Base-by-base conservation (phyloP, 371 early-diverging fungal genomes). In the Mucor saturninus region DNA sequence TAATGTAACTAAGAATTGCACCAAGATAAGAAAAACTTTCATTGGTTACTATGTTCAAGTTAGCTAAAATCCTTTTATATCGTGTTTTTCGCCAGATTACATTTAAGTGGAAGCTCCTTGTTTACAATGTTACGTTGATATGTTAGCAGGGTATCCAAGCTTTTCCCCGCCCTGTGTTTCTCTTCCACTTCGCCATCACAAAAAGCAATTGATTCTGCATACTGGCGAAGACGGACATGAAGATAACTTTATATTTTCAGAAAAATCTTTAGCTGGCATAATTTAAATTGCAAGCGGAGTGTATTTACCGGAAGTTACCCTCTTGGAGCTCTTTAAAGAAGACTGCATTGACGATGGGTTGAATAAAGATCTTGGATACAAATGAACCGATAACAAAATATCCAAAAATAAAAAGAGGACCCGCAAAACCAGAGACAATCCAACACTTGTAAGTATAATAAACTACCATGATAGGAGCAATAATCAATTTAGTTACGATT, bases 191-290 rank as follows among this genome's bases (percentile, higher is more conserved):
- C 93, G 9, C 93, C 93, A 21, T 86, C 80, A 52, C 86, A 80
- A 62, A 97, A 87, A 3, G 94, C 89, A 64, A 97, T 89, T 0
- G 91, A 76, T 69, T 95, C 95, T 26, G 90, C 86, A 70, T 84
- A 83, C 57, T 86, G 84, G 11, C 93, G 81, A 38, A 92, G 71
- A 4, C 89, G 84, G 29, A 91, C 87, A 65, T 94, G 93, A 35
- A 87, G 74, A 67, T 81, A 93, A 51, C 48, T 48, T 15, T 26
- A 4, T 7, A 48, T 28, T 6, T 21, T 21, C 21, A 21, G 21
- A 21, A 21, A 21, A 21, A 21, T 21, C 21, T 21, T 21, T 21
- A 21, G 21, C 21, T 21, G 21, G 21, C 21, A 21, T 21, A 21
- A 21, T 21, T n/a, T 13, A 45, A 45, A 45, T 90, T 86, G n/a